A percentile compares a stretch with the other conserved stretches of the same genome.
Conservation (phyloP, 352 stramenopile genomes). For the Phytophthora melonis region DNA sequence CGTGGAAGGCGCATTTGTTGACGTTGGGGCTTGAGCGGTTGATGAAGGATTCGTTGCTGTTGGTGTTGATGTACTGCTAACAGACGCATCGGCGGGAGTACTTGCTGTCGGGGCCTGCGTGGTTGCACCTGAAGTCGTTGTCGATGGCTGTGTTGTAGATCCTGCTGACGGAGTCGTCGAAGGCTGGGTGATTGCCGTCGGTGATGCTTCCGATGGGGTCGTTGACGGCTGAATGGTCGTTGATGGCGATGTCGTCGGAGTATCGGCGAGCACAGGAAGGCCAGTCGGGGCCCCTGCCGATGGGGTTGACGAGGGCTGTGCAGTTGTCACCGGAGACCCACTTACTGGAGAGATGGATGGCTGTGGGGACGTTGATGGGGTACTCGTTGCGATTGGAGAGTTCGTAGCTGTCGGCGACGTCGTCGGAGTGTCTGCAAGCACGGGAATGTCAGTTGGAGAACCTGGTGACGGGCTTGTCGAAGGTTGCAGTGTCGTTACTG, state of each 20-base stretch:
- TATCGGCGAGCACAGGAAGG: conserved; percentile 24
- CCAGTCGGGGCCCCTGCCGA: conserved; percentile 9
- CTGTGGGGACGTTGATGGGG: neutral
- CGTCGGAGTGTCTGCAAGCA: conserved; percentile 22
- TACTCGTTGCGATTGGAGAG: neutral
- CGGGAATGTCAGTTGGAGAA: conserved; percentile 9
- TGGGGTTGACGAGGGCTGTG: conserved; percentile 2
- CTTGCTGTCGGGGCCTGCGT: conserved; percentile 7
- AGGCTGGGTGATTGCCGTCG: conserved; percentile 2
- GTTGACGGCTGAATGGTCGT: conserved; percentile 5
- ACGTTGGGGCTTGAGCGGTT: neutral
- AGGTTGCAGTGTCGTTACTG: neutral
- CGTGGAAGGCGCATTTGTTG: neutral
- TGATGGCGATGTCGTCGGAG: conserved; percentile 4
- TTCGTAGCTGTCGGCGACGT: neutral
- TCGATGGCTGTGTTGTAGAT: conserved; percentile 13
- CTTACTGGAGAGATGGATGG: too few relatives aligned
- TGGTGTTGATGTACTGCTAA: neutral
- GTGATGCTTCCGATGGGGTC: conserved; percentile 1
- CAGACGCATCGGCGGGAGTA: neutral
- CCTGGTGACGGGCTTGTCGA: neutral
- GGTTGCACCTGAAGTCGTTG: conserved; percentile 1
- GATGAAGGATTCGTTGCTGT: neutral
- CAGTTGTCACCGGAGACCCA: neutral
- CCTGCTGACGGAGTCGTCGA: neutral